phyloP scores from a whole-genome alignment of 176 grass and related monocot species.

The Coix lacrymajobi region DNA sequence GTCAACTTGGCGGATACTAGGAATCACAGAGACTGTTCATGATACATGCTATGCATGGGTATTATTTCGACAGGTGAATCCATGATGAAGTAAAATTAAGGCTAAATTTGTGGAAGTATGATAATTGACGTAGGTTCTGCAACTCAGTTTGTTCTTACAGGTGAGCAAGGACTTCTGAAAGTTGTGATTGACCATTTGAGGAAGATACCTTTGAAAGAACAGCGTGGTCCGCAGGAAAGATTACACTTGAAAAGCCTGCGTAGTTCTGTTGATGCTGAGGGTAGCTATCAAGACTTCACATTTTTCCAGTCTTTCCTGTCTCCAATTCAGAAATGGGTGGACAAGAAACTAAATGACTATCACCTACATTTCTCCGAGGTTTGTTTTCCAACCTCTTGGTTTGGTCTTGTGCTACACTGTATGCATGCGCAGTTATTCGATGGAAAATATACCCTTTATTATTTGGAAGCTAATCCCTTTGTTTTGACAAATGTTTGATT shows the following conservation, averaged over 20 bases:
- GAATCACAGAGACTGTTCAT: conserved; percentile 88
- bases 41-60: conserved; percentile 99
- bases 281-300: conserved; percentile 64
- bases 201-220: conserved; percentile 93
- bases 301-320: conserved; percentile 95
- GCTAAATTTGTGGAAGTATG: conserved; percentile 8
- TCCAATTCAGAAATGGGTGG: conserved; percentile 84
- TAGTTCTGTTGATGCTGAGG: conserved; percentile 71
- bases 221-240: conserved; percentile 86
- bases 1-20: conserved; percentile 92
- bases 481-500: conserved; percentile 8
- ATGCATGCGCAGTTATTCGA: conserved; percentile 12
- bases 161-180: conserved; percentile 78
- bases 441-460: neutral
- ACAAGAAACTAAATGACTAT: conserved; percentile 93
- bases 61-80: conserved; percentile 91
- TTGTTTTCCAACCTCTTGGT: conserved; percentile 15
- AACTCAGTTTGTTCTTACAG: conserved; percentile 89
- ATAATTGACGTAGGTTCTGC: conserved; percentile 31
- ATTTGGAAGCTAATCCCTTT: neutral
- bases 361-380: conserved; percentile 95
- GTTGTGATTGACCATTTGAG: conserved; percentile 81
- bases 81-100: conserved; percentile 6
- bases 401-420: neutral
- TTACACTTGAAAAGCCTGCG: conserved; percentile 85